phyloP scores from a whole-genome alignment of 2,329 filamentous ascomycete species.

The Penicillium sp. region DNA sequence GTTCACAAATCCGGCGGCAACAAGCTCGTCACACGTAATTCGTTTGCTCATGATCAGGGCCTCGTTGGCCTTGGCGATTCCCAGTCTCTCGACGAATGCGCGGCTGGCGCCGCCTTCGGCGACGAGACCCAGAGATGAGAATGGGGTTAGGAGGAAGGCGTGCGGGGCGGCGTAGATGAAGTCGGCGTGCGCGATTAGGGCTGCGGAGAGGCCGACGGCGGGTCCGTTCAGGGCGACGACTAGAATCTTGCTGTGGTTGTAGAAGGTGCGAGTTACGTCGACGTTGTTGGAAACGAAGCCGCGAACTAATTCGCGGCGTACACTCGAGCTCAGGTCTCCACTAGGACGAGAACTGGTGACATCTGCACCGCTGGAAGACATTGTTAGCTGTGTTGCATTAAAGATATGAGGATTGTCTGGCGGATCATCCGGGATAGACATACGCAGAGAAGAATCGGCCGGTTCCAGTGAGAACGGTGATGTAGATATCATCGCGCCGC shows the following conservation, averaged over 20 bases:
- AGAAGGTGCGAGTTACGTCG: constrained; percentile 85
- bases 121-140: constrained; percentile 84
- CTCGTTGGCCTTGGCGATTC: constrained; percentile 81
- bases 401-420: too few species aligned
- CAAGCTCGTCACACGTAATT: constrained; percentile 70
- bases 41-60: constrained; percentile 86
- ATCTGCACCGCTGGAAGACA: constrained; percentile 67
- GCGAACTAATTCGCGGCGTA: constrained; percentile 61
- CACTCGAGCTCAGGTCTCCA: constrained; percentile 40
- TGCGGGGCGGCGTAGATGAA: constrained; percentile 86
- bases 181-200: constrained; percentile 78
- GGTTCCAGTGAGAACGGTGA: constrained; percentile 80
- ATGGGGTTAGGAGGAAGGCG: constrained; percentile 85
- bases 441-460: constrained; percentile 87
- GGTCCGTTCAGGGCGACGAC: constrained; percentile 90
- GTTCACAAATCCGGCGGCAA: constrained; percentile 79
- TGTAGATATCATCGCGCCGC: constrained; percentile 71
- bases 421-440: constrained; percentile 22
- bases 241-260: constrained; percentile 90
- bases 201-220: constrained; percentile 82
- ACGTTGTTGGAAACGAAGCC: constrained; percentile 82
- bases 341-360: constrained; percentile 58
- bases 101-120: constrained; percentile 80
- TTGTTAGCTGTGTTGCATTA: not conserved
- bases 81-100: constrained; percentile 76